Evolutionary conservation across 768 basidiomycete genomes (phyloP), one percentile per base, ranked within the genome.

Genomic region (Lactarius tabidus): DNA sequence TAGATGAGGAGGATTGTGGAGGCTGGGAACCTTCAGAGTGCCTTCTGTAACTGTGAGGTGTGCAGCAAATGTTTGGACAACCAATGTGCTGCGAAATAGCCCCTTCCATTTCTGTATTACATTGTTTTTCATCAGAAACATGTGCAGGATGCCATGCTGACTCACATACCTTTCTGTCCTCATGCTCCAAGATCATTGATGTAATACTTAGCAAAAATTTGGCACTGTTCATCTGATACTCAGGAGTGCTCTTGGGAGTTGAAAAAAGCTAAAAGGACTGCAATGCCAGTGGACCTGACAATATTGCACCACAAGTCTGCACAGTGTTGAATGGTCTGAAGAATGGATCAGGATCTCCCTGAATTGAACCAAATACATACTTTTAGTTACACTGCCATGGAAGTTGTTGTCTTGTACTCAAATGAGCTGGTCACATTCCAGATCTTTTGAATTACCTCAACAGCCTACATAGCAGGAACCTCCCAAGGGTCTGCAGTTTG

Each of bases 401-500:
- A 33, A 23, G 41, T 1, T 18, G 29, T 43, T 20, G 45, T 45
- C 41, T 45, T 6, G 9, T 33, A 59, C 1, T 59, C 20, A 20
- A 31, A 7, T 10, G 3, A 2, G 15, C 1, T 33, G 0, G 29
- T 45, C 2, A 9, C 57, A 3, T 59, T 20, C 57, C 57, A 59
- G 23, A 59, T 59, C 29, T n/a, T 43, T 35, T 59, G 57, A 41
- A 59, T 59, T 12, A 59, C 57, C 29, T 14, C 4, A 5, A 45
- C 41, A 29, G 57, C 17, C 43, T 45, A 10, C 41, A n/a, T 31
- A 10, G 45, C 36, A 1, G 41, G 57, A 18, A 59, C 31, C 5
- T 59, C 41, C 29, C 57, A 59, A 33, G 57, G 57, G 41, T 59
- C 6, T 0, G 41, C 29, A n/a, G 57, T 45, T 59, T 59, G 57